Base-by-base conservation (phyloP, 2,329 filamentous ascomycete species). In the Aspergillus sp. region DNA sequence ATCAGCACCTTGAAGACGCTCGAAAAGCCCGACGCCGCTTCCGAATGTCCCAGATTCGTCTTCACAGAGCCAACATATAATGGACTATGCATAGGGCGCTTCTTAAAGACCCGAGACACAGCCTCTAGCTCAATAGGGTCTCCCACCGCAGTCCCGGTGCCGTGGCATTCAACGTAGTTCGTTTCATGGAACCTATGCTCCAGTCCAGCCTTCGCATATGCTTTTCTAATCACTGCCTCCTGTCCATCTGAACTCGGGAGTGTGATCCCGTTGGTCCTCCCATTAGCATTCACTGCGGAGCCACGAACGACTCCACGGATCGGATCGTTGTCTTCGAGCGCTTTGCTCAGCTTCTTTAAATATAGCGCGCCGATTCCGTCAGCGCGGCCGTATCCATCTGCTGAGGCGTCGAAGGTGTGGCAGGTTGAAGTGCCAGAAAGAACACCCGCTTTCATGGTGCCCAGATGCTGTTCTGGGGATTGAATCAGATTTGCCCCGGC, bases 1-100 rank as follows among this genome's bases (percentile, higher is more conserved):
- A 37, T 37, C 11, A 37, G 8, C 8, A 37, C 63, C 48, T 78
- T 78, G 6, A 73, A 56, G 1, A 76, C 43, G 2, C 66, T 66
- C 0, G 70, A 68, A 11, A 76, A n/a, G 2, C 70, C 73, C 43
- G 68, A 68, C 6, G 69, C 67, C 2, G 64, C 70, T 55, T 77
- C 74, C 0, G 66, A 66, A 52, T 77, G 75, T 0, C 75, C 75
- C 14, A 74, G 63, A 0, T 68, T 55, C 3, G 70, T 65, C 48
- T 74, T 73, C 41, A 72, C 64, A 1, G 66, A 68, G 3, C 72
- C 72, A 17, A 77, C 66, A 17, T 62, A 67, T n/a, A 68, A 49
- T 0, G 60, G 61, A 3, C 58, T 14, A 11, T 52, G 7, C n/a
- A 15, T 21, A 6, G 12, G 23, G 8, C 15, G 15, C 27, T 25